Base-by-base conservation (phyloP, 78 protist genomes). In the Planoprotostelium fungivorum region DNA sequence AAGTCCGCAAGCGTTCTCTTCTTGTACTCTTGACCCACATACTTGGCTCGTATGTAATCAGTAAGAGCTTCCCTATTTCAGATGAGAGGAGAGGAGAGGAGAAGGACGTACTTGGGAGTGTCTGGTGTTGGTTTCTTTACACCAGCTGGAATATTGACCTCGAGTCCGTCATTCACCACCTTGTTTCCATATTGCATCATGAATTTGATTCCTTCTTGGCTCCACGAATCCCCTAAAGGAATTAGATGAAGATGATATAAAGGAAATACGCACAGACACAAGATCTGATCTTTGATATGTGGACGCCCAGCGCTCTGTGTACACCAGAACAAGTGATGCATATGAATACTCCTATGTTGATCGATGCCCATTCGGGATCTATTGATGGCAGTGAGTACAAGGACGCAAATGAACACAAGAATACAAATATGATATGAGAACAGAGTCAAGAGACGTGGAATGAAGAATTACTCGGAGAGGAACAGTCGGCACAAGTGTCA, bases 271-370 rank as follows among this genome's bases (percentile, higher is more conserved):
- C 73, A 51, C 73, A 51, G 5, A 51, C 16, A 51, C 73, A 51
- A 5, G 96, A 94, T 39, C 97, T 89, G 0, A 96, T 96, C 38
- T 94, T 94, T 85, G 95, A 91, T 23, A 96, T 83, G 84, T 96
- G 97, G 35, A 91, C 94, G 37, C 97, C 97, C 35, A 96, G 34
- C 36, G 85, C 84, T 31, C 97, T 88, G 87, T 96, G 97, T 1
- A 95, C 88, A 29, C 97, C 98, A 23, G 94, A 89, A 87, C 98
- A 96, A 34, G 90, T 39, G 90, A 96, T 94, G 87, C 98, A 96
- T 34, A 96, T 88, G 87, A 95, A 95, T 9, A 86, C 83, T 10
- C 97, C 98, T 0, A 95, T 34, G 39, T 95, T 95, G 35, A 91
- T 90, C 10, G 94, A 88, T 10, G 95, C 93, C 98, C 98, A 96